Evolutionary conservation across 2,329 filamentous ascomycete genomes (phyloP), one percentile per base, ranked within the genome.

Genomic region (Ascochyta rabiei): DNA sequence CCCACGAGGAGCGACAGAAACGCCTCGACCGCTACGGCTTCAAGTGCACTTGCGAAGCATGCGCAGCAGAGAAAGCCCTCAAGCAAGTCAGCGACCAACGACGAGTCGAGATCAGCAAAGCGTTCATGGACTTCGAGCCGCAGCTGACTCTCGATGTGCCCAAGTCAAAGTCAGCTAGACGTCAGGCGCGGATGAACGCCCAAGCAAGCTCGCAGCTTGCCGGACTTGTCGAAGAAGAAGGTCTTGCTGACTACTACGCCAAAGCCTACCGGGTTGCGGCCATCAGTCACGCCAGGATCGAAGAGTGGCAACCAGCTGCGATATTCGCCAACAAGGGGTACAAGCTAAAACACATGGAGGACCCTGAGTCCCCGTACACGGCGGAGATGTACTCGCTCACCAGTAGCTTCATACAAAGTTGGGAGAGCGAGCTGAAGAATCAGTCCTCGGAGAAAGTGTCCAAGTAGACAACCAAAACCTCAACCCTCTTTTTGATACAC

Each of bases 1-100:
- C 61, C 1, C 66, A 67, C 10, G 57, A 64, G 13, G 66, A 70
- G 5, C 68, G 76, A 12, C 62, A 69, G 24, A 66, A 67, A 23
- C 59, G 70, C 24, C 63, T 73, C 1, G 62, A 74, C 30, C 69
- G 68, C 13, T 76, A 74, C 40, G 72, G 72, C 3, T 76, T 76
- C 59, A 64, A 61, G 39, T 76, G 73, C 46, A 65, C 59, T 0
- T 79, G 77, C 44, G 59, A 64, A 12, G 74, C 72, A 12, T 79
- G 77, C 56, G 62, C 66, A n/a, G 65, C 64, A 15, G 60, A 62
- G 7, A 53, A 46, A 1, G 49, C 47, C 2, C 57, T 54, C 6
- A 53, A 44, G 26, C 42, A 60, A 19, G 55, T 46, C 31, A 74
- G 72, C 59, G 69, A 75, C 35, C 42, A 57, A 18, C 65, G 69